Conservation (phyloP, 768 basidiomycete species). For the Lactifluus rugatus region DNA sequence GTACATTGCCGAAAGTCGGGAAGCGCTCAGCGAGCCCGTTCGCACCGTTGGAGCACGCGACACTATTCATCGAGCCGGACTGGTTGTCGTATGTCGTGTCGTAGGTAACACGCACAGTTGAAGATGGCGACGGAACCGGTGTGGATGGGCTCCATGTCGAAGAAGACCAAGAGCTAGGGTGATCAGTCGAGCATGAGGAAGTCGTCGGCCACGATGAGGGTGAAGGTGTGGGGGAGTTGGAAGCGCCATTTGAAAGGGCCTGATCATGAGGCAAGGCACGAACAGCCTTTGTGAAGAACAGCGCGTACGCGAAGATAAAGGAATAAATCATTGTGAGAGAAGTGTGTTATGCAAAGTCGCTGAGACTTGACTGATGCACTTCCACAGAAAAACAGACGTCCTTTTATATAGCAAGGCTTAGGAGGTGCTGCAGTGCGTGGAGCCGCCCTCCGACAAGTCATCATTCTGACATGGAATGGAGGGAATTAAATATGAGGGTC, state of each 20-base stretch:
- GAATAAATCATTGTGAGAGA: neutral
- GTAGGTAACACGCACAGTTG: conserved; percentile 24
- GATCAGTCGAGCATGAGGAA: neutral
- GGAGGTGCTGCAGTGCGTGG: neutral
- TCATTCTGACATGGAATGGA: neutral
- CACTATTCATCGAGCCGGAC: conserved; percentile 30
- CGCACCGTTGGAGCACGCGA: conserved; percentile 44
- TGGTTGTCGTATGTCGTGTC: conserved; percentile 43
- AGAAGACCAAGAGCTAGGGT: neutral
- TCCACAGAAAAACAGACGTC: neutral
- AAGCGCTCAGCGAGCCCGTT: conserved; percentile 42
- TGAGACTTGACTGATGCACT: neutral
- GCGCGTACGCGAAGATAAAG: neutral
- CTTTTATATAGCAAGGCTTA: conserved; percentile 1
- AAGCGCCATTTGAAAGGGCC: too few species aligned
- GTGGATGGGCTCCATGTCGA: neutral
- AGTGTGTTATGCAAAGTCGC: neutral
- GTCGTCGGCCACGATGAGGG: neutral
- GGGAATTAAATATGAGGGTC: neutral
- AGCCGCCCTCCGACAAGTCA: neutral
- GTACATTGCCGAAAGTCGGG: conserved; percentile 42
- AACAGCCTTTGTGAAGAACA: neutral
- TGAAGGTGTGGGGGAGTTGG: too few species aligned
- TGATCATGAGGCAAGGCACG: neutral
- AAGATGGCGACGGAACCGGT: neutral